Conservation (phyloP, 2,329 filamentous ascomycete species). For the Diplodia corticola region DNA sequence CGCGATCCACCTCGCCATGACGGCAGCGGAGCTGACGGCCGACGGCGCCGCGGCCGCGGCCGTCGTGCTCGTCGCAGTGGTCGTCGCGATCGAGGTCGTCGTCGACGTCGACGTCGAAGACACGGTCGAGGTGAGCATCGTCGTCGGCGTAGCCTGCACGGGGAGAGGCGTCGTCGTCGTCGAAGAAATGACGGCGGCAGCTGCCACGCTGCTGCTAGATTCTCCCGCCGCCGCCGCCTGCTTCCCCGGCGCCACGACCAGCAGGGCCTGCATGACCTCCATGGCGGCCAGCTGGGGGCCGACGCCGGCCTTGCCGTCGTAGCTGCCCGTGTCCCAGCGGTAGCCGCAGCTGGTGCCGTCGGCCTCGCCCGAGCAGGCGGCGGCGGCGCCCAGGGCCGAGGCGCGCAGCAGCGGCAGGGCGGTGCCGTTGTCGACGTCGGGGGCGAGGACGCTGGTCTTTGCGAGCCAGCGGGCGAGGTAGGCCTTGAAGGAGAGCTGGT, state of each 20-base stretch:
- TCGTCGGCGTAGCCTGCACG: background rate
- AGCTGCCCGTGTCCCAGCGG: slow-evolving; percentile 44
- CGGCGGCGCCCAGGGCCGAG: slow-evolving; percentile 58
- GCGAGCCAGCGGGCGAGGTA: slow-evolving; percentile 47
- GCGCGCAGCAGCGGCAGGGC: slow-evolving; percentile 55
- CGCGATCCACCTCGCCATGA: background rate
- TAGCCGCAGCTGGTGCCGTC: slow-evolving; percentile 50
- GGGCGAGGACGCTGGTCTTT: slow-evolving; percentile 42
- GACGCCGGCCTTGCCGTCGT: slow-evolving; percentile 54
- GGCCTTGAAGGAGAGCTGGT: slow-evolving; percentile 51
- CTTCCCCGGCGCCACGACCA: slow-evolving; percentile 1
- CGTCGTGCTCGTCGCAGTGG: background rate
- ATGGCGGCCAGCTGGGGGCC: slow-evolving; percentile 62
- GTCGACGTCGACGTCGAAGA: background rate
- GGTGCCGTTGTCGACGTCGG: slow-evolving; percentile 32
- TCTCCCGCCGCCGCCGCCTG: too few species aligned
- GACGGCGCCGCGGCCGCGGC: background rate
- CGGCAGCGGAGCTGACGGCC: background rate
- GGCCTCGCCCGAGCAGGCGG: slow-evolving; percentile 53
- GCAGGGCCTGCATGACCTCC: slow-evolving; percentile 52
- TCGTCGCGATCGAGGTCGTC: background rate
- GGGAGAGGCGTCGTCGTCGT: background rate
- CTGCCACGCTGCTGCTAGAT: background rate
- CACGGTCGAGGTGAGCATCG: background rate
- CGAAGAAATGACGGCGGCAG: too few species aligned